Percentiles rank a stretch among this genome's conserved stretches.
phyloP scores from a whole-genome alignment of 805 yeast species.

The Ogataea corticis region DNA sequence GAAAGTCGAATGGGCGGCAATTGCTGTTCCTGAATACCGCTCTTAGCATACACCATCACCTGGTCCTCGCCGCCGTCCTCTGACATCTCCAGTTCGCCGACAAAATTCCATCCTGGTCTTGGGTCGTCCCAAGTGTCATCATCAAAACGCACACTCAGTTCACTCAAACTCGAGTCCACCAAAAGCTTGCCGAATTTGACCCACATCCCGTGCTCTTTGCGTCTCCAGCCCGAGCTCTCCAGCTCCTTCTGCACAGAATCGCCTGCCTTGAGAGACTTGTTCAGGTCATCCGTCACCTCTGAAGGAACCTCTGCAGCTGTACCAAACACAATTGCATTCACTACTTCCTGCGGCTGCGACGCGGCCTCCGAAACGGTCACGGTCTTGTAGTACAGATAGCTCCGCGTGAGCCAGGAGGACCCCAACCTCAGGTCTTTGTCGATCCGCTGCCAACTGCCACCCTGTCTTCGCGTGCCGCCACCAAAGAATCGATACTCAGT shows the following conservation, averaged over 20 bases:
- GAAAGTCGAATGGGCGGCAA: slow-evolving; percentile 12
- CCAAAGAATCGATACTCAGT: slow-evolving; percentile 14
- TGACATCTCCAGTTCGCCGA: slow-evolving; percentile 2
- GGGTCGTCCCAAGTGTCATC: slow-evolving; percentile 59
- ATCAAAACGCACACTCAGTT: slow-evolving; percentile 72
- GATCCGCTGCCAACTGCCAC: slow-evolving; percentile 18
- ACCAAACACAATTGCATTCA: slow-evolving; percentile 9
- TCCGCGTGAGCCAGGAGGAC: slow-evolving; percentile 10
- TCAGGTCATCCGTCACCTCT: slow-evolving; percentile 8
- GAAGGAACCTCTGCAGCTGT: slow-evolving; percentile 9
- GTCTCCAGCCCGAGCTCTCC: slow-evolving; percentile 44
- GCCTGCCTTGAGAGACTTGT: background rate
- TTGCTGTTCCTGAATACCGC: slow-evolving; percentile 15
- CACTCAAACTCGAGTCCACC: slow-evolving; percentile 45
- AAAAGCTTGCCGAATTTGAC: slow-evolving; percentile 46
- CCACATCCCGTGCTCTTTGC: slow-evolving; percentile 57
- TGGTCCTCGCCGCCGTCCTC: slow-evolving; percentile 15
- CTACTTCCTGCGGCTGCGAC: slow-evolving; percentile 17
- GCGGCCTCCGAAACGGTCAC: slow-evolving; percentile 8
- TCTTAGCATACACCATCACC: slow-evolving; percentile 37
- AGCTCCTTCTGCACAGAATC: background rate
- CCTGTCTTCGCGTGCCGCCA: background rate
- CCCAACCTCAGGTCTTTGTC: slow-evolving; percentile 26
- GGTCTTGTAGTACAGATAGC: slow-evolving; percentile 18
- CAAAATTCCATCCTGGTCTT: slow-evolving; percentile 10